Evolutionary conservation across 2,329 filamentous ascomycete species (phyloP), one percentile per base, ranked within the genome.

Genomic region (Tolypocladium cylindrosporum): DNA sequence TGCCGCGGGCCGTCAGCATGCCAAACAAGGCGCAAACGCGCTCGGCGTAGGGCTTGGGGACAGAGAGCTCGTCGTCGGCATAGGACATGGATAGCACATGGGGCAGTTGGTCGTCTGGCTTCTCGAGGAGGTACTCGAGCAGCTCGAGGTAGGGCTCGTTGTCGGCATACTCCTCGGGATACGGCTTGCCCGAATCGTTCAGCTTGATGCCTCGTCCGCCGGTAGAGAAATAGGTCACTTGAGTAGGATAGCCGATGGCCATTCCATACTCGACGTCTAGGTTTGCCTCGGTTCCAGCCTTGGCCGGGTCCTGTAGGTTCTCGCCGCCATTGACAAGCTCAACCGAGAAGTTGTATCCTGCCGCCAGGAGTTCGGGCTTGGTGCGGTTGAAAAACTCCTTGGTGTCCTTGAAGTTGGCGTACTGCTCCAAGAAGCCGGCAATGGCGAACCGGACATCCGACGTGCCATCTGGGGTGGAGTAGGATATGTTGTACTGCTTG

Each of bases 111-210:
- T 70, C 66, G 53, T 79, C 75, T 1, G 71, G 66, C 59, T 75
- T 72, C 27, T 63, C 67, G 1, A 84, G 71, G 9, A 85, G 68
- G 59, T 78, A 75, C 57, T 81, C 71, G 16, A 84, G 70, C 61
- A 81, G 79, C 42, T 79, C 76, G 5, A 85, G 68, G 61, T 81
- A 85, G 0, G 83, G 83, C 67, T 85, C 82, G 64, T 85, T 85
- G 60, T 75, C 67, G 55, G 67, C 66, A 4, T 65, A 61, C 2
- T 67, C 63, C 4, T 63, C 65, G 0, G 67, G 59, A 4, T 75
- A 51, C 0, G 70, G 58, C 2, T 70, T 63, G n/a, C 77, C 75
- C 13, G 72, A 57, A 6, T 69, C 62, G 59, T 72, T 70, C 9
- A 80, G 65, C 59, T 77, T 72, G 5, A 66, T 68, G 14, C 75